Base-by-base conservation (phyloP, 129 eudicot species). In the Centaurea solstitialis region DNA sequence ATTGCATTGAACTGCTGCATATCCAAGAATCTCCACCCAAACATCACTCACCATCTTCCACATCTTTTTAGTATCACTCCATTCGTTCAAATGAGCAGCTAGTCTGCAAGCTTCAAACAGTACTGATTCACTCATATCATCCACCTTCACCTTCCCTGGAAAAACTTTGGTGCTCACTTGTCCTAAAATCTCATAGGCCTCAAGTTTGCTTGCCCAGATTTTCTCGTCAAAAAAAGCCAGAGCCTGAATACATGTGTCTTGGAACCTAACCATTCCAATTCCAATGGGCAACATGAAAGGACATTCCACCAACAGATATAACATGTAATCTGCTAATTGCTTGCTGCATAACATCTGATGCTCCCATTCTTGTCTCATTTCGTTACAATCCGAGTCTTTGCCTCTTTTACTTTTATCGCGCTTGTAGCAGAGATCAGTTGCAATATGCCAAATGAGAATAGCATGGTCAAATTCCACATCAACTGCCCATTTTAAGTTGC, bases 221-320 rank as follows among this genome's bases (percentile, higher is more conserved):
- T 72, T 77, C 17, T 87, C 84, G 9, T 68, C 26, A 41, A 87
- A 85, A 68, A 87, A 87, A 26, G 81, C 80, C 64, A 20, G 40
- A 57, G 86, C 90, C 77, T 87, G 86, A 11, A 81, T 81, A 64
- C 86, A 77, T 11, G 90, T 87, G 39, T 87, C 90, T 18, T 81
- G 78, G 66, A 84, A 87, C 76, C 87, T 84, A 37, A 89, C 87
- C 87, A 80, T 47, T 18, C 93, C 93, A 18, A 89, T 86, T 53
- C 93, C 93, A 23, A 75, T 79, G 4, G 93, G 90, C 79, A 89
- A 76, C 93, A 89, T 81, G 76, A 75, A 81, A 81, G 93, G 93
- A 35, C 86, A 78, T 81, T 64, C 41, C 43, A 86, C 83, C 8
- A 89, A 82, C 15, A 86, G 83, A 73, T 89, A 89, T 68, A 89